These are phyloP conservation scores for Penicillium bovifimosum DNA, from an alignment of 495 filamentous ascomycete genomes.

Conservation along the genomic window DNA sequence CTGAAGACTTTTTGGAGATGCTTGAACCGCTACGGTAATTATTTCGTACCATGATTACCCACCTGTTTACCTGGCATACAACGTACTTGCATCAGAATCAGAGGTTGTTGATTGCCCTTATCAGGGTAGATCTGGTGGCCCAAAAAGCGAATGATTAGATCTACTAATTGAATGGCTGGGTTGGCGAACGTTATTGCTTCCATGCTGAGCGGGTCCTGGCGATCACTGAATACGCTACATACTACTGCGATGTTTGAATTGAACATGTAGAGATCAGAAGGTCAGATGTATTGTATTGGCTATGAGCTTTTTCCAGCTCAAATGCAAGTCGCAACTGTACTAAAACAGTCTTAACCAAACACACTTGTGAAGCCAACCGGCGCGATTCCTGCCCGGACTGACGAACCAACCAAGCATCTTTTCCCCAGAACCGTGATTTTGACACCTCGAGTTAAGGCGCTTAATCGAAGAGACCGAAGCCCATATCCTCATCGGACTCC, in stretches of 20 bases:
- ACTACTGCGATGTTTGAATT: neutral
- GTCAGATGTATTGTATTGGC: constrained; percentile 41
- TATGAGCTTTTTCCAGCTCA: constrained; percentile 39
- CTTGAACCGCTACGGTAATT: neutral
- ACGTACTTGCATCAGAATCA: neutral
- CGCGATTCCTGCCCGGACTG: constrained; percentile 29
- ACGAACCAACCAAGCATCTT: constrained; percentile 34
- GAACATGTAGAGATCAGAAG: constrained; percentile 12
- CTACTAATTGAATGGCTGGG: neutral
- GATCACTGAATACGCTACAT: constrained; percentile 7
- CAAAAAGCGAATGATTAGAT: neutral
- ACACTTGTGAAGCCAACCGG: constrained; percentile 31
- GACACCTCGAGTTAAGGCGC: constrained; percentile 19
- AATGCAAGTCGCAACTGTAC: constrained; percentile 40
- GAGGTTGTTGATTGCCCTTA: neutral
- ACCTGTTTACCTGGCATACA: neutral
- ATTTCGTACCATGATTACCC: neutral
- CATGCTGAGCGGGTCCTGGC: neutral
- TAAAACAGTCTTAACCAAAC: constrained; percentile 34
- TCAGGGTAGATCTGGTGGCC: neutral
- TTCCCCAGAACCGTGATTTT: constrained; percentile 32
- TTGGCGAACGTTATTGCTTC: neutral
- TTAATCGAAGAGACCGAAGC: constrained; percentile 99
- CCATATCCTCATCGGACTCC: constrained; percentile 99
- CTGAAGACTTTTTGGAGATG: neutral